A percentile compares a stretch with the other conserved stretches of the same genome.
These are phyloP conservation scores for Pythium dissimile DNA, from an alignment of 352 stramenopile species.

Conservation along the genomic window DNA sequence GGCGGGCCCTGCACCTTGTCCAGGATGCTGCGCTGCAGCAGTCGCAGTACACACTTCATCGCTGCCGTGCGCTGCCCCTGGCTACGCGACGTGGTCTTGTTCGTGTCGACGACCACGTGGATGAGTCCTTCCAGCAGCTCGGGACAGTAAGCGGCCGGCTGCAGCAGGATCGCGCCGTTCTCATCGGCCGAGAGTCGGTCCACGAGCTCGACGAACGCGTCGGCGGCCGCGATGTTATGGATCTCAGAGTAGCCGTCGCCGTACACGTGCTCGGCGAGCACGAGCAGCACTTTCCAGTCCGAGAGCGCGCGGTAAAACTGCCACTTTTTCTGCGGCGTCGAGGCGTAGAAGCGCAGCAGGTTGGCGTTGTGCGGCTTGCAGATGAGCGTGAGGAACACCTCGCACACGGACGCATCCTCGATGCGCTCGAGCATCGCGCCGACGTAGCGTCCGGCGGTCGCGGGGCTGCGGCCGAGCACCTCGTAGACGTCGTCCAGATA, in stretches of 20 bases:
- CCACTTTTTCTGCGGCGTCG: slow-evolving; percentile 81
- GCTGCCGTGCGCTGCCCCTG: slow-evolving; percentile 72
- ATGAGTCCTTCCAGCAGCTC: slow-evolving; percentile 85
- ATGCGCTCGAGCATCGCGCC: slow-evolving; percentile 81
- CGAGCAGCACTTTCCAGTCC: slow-evolving; percentile 87
- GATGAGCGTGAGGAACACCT: slow-evolving; percentile 85
- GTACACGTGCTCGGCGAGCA: slow-evolving; percentile 80
- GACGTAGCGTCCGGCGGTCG: slow-evolving; percentile 76
- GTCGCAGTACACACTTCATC: slow-evolving; percentile 79
- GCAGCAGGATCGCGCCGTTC: slow-evolving; percentile 85
- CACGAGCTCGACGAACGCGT: slow-evolving; percentile 87
- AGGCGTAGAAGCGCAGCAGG: slow-evolving; percentile 64
- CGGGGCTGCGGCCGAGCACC: slow-evolving; percentile 56
- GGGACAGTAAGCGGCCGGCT: slow-evolving; percentile 78
- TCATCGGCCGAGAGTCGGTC: slow-evolving; percentile 86
- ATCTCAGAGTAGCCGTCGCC: slow-evolving; percentile 51
- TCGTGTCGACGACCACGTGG: slow-evolving; percentile 41
- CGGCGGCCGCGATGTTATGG: slow-evolving; percentile 77
- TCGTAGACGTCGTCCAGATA: slow-evolving; percentile 89
- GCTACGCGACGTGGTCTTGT: slow-evolving; percentile 19
- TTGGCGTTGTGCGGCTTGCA: slow-evolving; percentile 81
- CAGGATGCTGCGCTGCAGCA: slow-evolving; percentile 70
- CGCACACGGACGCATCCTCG: slow-evolving; percentile 77
- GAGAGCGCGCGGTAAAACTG: slow-evolving; percentile 81
- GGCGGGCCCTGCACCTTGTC: slow-evolving; percentile 77